Evolutionary conservation across 441 rosid genomes (phyloP).

Genomic region (Bruguiera hainesii): DNA sequence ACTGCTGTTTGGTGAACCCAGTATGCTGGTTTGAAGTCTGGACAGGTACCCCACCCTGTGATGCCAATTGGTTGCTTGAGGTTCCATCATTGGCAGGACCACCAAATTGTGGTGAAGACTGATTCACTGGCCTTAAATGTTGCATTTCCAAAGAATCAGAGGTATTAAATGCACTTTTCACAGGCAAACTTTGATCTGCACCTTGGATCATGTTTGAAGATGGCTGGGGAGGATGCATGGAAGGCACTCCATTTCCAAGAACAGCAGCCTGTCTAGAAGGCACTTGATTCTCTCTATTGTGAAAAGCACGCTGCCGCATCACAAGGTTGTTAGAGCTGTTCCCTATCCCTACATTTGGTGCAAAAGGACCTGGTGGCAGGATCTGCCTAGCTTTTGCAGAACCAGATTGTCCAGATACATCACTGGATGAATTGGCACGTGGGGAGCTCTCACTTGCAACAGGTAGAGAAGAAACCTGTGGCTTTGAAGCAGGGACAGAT

Average conservation of each 20-base stretch:
- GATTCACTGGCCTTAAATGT: constrained; percentile 63
- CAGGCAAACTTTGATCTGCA: constrained; percentile 51
- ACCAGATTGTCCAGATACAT: constrained; percentile 81
- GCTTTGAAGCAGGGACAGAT: constrained; percentile 57
- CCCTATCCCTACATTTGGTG: constrained; percentile 51
- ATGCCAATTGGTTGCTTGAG: constrained; percentile 34
- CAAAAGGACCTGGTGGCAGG: constrained; percentile 45
- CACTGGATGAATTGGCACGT: constrained; percentile 76
- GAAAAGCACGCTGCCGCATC: constrained; percentile 60
- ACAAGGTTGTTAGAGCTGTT: constrained; percentile 41
- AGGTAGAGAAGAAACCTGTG: constrained; percentile 68
- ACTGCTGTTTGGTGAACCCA: constrained; percentile 93
- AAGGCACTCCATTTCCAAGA: constrained; percentile 69
- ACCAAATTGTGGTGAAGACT: constrained; percentile 51
- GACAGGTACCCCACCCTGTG: constrained; percentile 54
- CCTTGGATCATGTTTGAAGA: constrained; percentile 49
- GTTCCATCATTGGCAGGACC: constrained; percentile 54
- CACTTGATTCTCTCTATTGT: constrained; percentile 66
- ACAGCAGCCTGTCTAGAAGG: constrained; percentile 53
- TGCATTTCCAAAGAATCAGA: constrained; percentile 63
- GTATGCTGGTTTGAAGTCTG: constrained; percentile 52
- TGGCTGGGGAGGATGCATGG: constrained; percentile 66
- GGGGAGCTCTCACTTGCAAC: constrained; percentile 74
- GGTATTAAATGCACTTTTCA: constrained; percentile 44
- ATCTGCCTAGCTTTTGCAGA: constrained; percentile 65